These are phyloP conservation scores for Talaromyces funiculosus DNA, from an alignment of 2,329 filamentous ascomycete species.

Conservation along the genomic window DNA sequence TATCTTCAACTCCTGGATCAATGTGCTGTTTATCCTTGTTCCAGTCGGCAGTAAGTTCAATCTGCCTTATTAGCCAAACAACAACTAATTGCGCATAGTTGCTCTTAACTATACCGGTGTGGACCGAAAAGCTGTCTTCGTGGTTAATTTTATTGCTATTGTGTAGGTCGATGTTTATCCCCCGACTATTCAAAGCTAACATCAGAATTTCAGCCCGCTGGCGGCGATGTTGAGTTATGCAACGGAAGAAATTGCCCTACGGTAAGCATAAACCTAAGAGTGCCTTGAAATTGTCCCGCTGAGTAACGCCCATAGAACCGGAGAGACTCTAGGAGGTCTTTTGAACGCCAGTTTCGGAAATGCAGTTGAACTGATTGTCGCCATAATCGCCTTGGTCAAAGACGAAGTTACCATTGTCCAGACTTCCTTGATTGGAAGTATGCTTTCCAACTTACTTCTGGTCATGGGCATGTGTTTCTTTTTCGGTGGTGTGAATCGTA, in stretches of 20 bases:
- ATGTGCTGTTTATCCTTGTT: constrained; percentile 70
- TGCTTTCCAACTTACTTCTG: constrained; percentile 82
- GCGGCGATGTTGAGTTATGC: constrained; percentile 82
- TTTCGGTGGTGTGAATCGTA: constrained; percentile 70
- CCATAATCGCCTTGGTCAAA: constrained; percentile 72
- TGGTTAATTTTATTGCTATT: constrained; percentile 91
- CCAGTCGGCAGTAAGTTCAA: constrained; percentile 59
- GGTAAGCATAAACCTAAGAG: constrained; percentile 29
- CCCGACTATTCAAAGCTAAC: not conserved
- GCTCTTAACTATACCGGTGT: constrained; percentile 61
- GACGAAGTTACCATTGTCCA: constrained; percentile 78
- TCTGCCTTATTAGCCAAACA: constrained; percentile 11
- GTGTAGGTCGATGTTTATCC: constrained; percentile 42
- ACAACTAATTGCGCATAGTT: constrained; percentile 35
- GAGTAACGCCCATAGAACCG: constrained; percentile 45
- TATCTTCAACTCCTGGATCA: constrained; percentile 78
- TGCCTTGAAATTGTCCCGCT: not conserved
- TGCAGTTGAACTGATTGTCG: constrained; percentile 83
- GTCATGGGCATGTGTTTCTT: constrained; percentile 93
- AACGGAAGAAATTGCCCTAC: constrained; percentile 75
- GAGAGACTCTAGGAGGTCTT: constrained; percentile 81
- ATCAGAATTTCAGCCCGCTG: constrained; percentile 49
- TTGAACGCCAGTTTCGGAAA: constrained; percentile 89
- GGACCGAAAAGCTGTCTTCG: constrained; percentile 63
- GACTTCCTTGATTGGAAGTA: constrained; percentile 85